These are phyloP conservation scores for Didymella segeticola DNA, from an alignment of 2,329 filamentous ascomycete genomes.

Conservation along the genomic window DNA sequence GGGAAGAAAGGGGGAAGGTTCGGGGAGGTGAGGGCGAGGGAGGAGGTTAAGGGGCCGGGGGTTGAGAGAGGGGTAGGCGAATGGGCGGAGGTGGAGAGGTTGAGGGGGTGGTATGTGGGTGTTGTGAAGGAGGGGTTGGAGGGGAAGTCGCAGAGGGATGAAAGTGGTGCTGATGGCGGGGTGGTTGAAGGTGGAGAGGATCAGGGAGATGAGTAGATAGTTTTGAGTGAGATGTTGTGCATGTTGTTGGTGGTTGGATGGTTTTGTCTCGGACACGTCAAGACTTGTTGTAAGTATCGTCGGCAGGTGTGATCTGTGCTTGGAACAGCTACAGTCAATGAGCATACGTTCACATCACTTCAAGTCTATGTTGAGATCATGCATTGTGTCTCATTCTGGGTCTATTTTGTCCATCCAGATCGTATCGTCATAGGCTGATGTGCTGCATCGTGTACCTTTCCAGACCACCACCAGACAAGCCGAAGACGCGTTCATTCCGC, in stretches of 20 bases:
- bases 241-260: no score
- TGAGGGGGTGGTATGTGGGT: slow-evolving; percentile 51
- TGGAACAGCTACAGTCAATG: no score
- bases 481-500: neutral
- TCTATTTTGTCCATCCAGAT: slow-evolving; percentile 26
- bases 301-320: neutral
- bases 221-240: no score
- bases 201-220: neutral
- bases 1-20: slow-evolving; percentile 33
- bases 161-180: neutral
- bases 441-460: neutral
- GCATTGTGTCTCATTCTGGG: slow-evolving; percentile 31
- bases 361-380: slow-evolving; percentile 22
- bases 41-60: slow-evolving; percentile 55
- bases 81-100: slow-evolving; percentile 48
- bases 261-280: no score
- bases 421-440: slow-evolving; percentile 25
- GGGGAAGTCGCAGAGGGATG: slow-evolving; percentile 21
- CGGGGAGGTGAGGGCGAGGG: slow-evolving; percentile 41
- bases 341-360: neutral
- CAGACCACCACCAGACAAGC: neutral
- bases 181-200: neutral
- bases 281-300: neutral
- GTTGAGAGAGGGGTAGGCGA: slow-evolving; percentile 57
- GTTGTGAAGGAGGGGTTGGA: slow-evolving; percentile 25